Evolutionary conservation across 495 filamentous ascomycete genomes (phyloP).

Genomic region (Tuber borchii): DNA sequence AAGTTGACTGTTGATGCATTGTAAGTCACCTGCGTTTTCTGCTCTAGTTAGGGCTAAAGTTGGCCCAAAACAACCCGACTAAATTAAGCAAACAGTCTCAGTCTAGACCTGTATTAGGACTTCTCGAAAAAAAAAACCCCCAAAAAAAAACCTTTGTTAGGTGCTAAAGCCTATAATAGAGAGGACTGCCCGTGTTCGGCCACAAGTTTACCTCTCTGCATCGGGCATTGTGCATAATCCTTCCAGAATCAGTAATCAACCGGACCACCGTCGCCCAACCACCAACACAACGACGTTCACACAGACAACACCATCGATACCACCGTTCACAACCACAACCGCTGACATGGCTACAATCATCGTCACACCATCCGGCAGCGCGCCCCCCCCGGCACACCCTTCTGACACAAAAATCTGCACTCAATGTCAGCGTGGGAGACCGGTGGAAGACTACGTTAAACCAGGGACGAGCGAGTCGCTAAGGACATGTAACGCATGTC

Average conservation of each 20-base stretch:
- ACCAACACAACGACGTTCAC: background rate
- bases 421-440: background rate
- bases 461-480: background rate
- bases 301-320: background rate
- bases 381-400: background rate
- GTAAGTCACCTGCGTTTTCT: too few relatives aligned
- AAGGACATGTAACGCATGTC: background rate
- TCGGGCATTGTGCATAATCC: background rate
- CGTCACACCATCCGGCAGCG: background rate
- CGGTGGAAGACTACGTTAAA: background rate
- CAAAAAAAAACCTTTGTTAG: background rate
- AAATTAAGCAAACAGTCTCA: background rate
- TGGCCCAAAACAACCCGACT: background rate
- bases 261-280: background rate
- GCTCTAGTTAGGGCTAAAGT: background rate
- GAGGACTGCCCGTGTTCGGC: background rate
- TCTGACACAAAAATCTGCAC: background rate
- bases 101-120: background rate
- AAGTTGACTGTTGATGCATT: too few relatives aligned
- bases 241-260: background rate
- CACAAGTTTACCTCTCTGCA: background rate
- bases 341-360: background rate
- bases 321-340: background rate
- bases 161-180: background rate
- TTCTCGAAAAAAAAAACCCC: background rate